Evolutionary conservation across 192 early-diverging fungal genomes (phyloP).

Genomic region (Rhizophagus prolifer): DNA sequence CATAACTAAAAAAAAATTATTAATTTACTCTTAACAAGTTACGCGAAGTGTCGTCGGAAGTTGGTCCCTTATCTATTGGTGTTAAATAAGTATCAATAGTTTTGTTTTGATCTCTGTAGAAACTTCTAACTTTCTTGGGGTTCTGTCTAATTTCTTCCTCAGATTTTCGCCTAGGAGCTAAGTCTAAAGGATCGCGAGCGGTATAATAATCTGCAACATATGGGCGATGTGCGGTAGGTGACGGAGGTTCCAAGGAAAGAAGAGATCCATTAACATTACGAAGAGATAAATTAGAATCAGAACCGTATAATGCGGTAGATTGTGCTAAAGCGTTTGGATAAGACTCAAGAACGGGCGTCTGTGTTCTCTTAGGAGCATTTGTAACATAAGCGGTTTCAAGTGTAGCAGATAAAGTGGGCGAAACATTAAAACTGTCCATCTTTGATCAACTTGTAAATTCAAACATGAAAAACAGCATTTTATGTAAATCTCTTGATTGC

Average conservation of each 20-base stretch:
- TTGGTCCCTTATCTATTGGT: slow-evolving; percentile 44
- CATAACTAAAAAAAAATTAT: not conserved
- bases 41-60: slow-evolving; percentile 40
- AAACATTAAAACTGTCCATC: not conserved
- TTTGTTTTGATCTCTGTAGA: slow-evolving; percentile 82
- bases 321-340: not conserved
- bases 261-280: not conserved
- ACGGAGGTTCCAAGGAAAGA: too few species aligned
- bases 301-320: slow-evolving; percentile 5
- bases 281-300: slow-evolving; percentile 18
- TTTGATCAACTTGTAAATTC: too few species aligned
- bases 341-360: not conserved
- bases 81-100: slow-evolving; percentile 73
- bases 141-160: slow-evolving; percentile 51
- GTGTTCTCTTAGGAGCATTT: not conserved
- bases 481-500: too few species aligned
- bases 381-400: not conserved
- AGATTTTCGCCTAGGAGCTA: slow-evolving; percentile 43
- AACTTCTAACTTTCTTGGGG: slow-evolving; percentile 55
- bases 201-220: slow-evolving; percentile 30
- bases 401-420: not conserved
- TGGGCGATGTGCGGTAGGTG: not conserved
- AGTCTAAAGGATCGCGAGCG: slow-evolving; percentile 42
- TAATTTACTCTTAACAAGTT: slow-evolving; percentile 42
- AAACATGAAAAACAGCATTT: too few species aligned